phyloP scores from a whole-genome alignment of 768 basidiomycete genomes.

The Boletus bicolor region DNA sequence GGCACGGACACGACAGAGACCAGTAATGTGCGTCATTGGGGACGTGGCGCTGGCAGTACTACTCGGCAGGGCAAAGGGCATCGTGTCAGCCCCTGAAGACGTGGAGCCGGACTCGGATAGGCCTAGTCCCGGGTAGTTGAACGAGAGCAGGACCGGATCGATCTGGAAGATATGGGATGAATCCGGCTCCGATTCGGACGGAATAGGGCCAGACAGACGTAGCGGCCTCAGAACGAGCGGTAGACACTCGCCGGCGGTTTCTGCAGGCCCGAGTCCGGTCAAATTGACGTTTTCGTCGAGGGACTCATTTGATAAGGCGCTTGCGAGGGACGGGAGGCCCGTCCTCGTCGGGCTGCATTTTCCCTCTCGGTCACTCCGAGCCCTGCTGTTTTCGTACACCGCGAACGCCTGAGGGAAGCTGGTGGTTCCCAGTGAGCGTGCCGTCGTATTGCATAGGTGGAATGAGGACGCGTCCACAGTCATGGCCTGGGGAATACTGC shows the following conservation, averaged over 20 bases:
- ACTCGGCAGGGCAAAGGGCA: background rate
- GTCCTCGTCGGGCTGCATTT: background rate
- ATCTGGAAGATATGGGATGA: conserved; percentile 18
- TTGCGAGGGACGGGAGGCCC: conserved; percentile 16
- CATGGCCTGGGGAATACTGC: background rate
- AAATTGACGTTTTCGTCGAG: conserved; percentile 13
- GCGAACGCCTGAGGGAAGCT: background rate
- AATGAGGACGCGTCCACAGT: background rate
- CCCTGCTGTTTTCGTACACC: background rate
- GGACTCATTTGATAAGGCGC: conserved; percentile 18
- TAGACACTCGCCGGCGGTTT: conserved; percentile 5
- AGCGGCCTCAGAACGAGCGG: conserved; percentile 24
- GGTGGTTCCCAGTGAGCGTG: background rate
- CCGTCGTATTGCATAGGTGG: background rate
- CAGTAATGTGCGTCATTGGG: background rate
- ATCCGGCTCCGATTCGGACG: background rate
- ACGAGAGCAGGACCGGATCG: conserved; percentile 26
- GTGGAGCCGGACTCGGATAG: background rate
- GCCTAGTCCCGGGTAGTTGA: conserved; percentile 7
- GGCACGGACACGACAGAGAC: background rate
- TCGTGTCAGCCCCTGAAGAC: background rate
- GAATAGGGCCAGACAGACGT: conserved; percentile 14
- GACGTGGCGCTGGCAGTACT: too few relatives aligned
- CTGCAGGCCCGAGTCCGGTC: background rate
- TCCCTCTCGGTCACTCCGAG: background rate